Base-by-base conservation (phyloP, 1,139 yeast genomes). In the Blastobotrys elegans region DNA sequence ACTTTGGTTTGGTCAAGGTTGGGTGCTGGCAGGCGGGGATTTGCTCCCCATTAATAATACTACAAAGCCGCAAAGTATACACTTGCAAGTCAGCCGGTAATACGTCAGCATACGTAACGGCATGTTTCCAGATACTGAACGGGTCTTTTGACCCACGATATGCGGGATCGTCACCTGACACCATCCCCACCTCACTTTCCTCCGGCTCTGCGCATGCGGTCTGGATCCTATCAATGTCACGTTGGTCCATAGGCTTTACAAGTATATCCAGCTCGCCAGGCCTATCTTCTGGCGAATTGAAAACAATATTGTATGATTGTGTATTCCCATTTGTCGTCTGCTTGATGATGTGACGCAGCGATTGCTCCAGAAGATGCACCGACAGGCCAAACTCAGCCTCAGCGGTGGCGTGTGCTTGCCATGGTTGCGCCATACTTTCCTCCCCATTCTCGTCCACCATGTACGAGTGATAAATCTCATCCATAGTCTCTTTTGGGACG, bases 401-500 rank as follows among this genome's bases (percentile, higher is more conserved):
- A 0, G 95, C 97, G 45, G 86, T 74, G 44, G 66, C 63, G 0
- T 78, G 56, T 0, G 88, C 74, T 14, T 22, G 21, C 18, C 18
- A 11, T 18, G 34, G 17, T 34, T 38, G 7, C 35, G 24, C 13
- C 30, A 34, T 8, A 40, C 43, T 20, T 16, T 35, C 26, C 14
- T 29, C 8, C 14, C 36, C 26, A 27, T 33, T 33, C 17, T 22
- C 14, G 17, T 26, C 17, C 21, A 21, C 42, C 1, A 79, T 70
- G 56, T 75, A 43, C 0, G 80, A 71, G 56, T 82, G 83, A 57
- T 75, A 69, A 20, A 76, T 70, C 55, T 70, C 69, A 62, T 92
- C 97, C 54, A 92, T 75, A 34, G 82, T 86, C 4, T 71, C 68
- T 43, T 89, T 67, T 1, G 96, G 92, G 24, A 92, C 66, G 64